A percentile compares a stretch with the other conserved stretches of the same genome.
phyloP scores from a whole-genome alignment of 2,329 filamentous ascomycete genomes.

The Ophiostoma populinum region DNA sequence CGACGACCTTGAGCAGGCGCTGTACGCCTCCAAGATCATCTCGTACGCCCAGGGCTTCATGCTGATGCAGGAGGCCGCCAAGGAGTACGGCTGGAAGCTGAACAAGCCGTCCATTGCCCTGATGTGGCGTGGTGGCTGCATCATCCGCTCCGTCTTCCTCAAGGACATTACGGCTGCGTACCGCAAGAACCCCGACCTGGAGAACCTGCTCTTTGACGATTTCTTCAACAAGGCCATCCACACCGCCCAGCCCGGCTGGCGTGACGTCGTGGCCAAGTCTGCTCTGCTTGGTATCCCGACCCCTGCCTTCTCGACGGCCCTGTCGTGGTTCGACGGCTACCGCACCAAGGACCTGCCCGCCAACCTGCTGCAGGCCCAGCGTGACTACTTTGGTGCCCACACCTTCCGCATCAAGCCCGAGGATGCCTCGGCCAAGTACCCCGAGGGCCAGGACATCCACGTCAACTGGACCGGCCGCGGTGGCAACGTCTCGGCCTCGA shows the following conservation, averaged over 20 bases:
- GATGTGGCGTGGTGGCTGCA: conserved; percentile 99
- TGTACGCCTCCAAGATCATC: conserved; percentile 99
- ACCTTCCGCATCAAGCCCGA: conserved; percentile 82
- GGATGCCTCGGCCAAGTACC: conserved; percentile 60
- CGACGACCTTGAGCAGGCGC: conserved; percentile 91
- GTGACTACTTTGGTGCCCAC: conserved; percentile 97
- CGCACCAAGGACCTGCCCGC: conserved; percentile 91
- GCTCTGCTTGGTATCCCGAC: conserved; percentile 91
- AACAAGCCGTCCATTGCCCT: conserved; percentile 99
- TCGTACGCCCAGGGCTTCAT: conserved; percentile 99
- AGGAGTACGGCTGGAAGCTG: conserved; percentile 94
- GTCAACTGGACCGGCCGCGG: conserved; percentile 99
- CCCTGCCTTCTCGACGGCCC: conserved; percentile 87
- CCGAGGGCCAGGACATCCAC: conserved; percentile 76
- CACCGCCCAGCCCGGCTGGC: conserved; percentile 85
- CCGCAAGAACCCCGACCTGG: conserved; percentile 81
- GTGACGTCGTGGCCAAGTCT: conserved; percentile 78
- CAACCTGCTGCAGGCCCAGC: conserved; percentile 96
- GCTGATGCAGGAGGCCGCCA: conserved; percentile 97
- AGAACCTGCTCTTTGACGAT: conserved; percentile 96
- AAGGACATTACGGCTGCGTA: conserved; percentile 98
- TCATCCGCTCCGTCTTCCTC: conserved; percentile 98
- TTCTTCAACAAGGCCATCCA: conserved; percentile 99
- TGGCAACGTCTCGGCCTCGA: conserved; percentile 91
- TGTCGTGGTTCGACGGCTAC: conserved; percentile 98